Evolutionary conservation across 345 rosid species (phyloP), one percentile per base, ranked within the genome.

Genomic region (Citrus glauca): DNA sequence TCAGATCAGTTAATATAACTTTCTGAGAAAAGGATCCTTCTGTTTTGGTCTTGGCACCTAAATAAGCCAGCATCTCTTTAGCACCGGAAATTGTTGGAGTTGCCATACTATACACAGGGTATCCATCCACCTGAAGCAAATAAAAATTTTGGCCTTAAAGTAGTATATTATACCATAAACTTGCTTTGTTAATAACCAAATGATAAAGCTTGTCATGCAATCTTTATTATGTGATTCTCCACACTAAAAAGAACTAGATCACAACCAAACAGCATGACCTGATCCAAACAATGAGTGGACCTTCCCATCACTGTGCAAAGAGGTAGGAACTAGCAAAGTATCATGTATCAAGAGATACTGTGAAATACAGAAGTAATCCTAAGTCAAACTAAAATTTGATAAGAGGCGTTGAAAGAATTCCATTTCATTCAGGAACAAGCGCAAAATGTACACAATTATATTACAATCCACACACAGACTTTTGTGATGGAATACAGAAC

Each of bases 41-140:
- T 63, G 76, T 88, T 69, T 85, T 79, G 35, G 86, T 83, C 78
- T 91, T 84, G 76, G 95, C 92, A 79, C 91, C 91, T 81, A 96
- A 86, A 89, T 88, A 90, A 37, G 91, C 82, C 14, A 96, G 87
- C 98, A 96, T 91, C 86, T 91, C 94, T 85, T 86, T 92, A 66
- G 98, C 97, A 71, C 94, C 98, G 22, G 85, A 75, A 72, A 90
- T 89, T 75, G 96, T 91, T 81, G 98, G 99, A 82, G 98, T 91
- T 69, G 98, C 99, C 99, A 95, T 93, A 86, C 98, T 95, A 84
- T 92, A 95, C 79, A 93, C 96, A 62, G 97, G 97, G 78, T 89
- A 91, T 76, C 91, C 92, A 82, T 92, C 97, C 72, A 92, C 99
- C 98, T 95, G 85, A 82, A 81, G 65, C 77, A 82, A 64, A 84